Conservation (phyloP, 2,329 filamentous ascomycete genomes). For the Fusarium sp. region DNA sequence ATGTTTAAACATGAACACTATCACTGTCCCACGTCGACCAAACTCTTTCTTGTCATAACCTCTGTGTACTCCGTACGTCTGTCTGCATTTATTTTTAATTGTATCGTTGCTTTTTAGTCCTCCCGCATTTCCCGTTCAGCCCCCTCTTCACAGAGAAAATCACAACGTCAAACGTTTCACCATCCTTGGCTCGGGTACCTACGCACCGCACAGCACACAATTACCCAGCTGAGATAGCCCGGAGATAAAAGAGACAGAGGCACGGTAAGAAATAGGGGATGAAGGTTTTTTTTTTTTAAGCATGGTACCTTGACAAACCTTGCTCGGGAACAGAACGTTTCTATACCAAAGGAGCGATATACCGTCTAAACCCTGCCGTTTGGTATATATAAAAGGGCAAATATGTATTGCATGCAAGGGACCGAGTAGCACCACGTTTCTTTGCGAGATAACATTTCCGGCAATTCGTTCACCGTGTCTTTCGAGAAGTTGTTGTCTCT, state of each 20-base stretch:
- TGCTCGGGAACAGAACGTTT: conserved; percentile 24
- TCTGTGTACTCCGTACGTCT: not conserved
- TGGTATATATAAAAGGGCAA: conserved; percentile 15
- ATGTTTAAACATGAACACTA: not conserved
- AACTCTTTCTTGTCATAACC: not conserved
- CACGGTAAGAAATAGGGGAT: conserved; percentile 17
- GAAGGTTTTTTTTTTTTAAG: not conserved
- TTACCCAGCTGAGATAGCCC: not conserved
- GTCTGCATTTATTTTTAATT: not conserved
- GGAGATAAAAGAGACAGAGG: conserved; percentile 13
- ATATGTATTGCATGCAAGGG: conserved; percentile 30
- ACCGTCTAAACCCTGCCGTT: conserved; percentile 9
- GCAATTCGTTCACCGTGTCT: conserved; percentile 24
- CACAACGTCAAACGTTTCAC: conserved; percentile 27
- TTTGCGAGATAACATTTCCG: conserved; percentile 8
- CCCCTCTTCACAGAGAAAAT: conserved; percentile 1
- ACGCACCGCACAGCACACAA: not conserved
- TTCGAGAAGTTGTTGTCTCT: not conserved
- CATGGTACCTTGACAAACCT: not conserved
- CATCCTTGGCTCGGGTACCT: conserved; percentile 8
- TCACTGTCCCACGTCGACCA: not conserved
- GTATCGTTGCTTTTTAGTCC: conserved; percentile 4
- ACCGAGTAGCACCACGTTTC: conserved; percentile 20
- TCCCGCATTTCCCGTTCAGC: conserved; percentile 25
- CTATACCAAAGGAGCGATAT: conserved; percentile 26